A percentile compares a stretch with the other conserved stretches of the same genome.
phyloP scores from a whole-genome alignment of 192 early-diverging fungal species.

The Rhizophlyctis rosea region DNA sequence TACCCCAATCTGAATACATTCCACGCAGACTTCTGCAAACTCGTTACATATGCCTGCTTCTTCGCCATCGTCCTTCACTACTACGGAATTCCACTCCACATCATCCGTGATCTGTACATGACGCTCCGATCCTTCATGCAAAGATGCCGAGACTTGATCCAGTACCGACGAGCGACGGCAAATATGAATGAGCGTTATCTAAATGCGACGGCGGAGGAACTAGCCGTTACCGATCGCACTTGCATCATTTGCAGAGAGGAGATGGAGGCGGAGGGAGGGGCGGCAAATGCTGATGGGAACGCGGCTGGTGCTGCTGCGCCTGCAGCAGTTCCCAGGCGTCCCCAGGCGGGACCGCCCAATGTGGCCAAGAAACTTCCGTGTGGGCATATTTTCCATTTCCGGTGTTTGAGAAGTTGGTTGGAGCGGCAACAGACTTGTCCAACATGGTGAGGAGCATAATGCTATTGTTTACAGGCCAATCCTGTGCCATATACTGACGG shows the following conservation, averaged over 20 bases:
- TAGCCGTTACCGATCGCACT: slow-evolving; percentile 69
- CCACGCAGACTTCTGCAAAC: slow-evolving; percentile 78
- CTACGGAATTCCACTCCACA: slow-evolving; percentile 91
- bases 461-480: neutral
- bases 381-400: slow-evolving; percentile 97
- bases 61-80: slow-evolving; percentile 78
- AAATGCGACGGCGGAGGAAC: slow-evolving; percentile 80
- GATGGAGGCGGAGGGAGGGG: slow-evolving; percentile 58
- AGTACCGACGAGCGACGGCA: slow-evolving; percentile 89
- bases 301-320: slow-evolving; percentile 7
- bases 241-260: slow-evolving; percentile 99
- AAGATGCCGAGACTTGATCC: slow-evolving; percentile 83
- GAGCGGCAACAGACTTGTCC: slow-evolving; percentile 98
- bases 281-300: slow-evolving; percentile 7
- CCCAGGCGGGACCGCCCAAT: slow-evolving; percentile 36
- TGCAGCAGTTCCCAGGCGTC: neutral
- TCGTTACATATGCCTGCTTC: slow-evolving; percentile 83
- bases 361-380: slow-evolving; percentile 93
- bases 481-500: neutral
- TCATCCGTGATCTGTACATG: slow-evolving; percentile 93
- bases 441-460: slow-evolving; percentile 68
- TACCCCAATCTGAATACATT: neutral
- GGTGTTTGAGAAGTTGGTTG: slow-evolving; percentile 93
- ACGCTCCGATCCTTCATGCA: slow-evolving; percentile 87
- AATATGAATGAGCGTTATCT: slow-evolving; percentile 98